Conservation (phyloP, 495 filamentous ascomycete genomes). For the Margaritispora aquatica region DNA sequence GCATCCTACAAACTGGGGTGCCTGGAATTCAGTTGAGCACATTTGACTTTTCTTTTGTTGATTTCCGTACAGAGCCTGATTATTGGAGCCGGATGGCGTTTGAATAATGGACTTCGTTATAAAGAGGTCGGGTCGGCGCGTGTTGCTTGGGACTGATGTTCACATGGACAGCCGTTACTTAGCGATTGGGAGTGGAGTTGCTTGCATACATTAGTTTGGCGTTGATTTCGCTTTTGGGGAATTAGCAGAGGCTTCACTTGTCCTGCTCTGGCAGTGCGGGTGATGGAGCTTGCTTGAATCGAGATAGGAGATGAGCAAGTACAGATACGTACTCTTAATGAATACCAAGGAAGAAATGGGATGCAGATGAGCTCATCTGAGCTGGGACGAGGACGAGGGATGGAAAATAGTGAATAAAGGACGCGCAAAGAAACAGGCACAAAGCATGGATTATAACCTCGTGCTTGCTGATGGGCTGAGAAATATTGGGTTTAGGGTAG, state of each 20-base stretch:
- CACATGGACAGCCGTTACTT: no score
- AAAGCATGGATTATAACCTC: neutral
- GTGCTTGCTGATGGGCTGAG: neutral
- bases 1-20: no score
- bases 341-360: neutral
- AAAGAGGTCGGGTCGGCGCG: neutral
- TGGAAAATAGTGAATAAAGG: neutral
- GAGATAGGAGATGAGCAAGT: neutral
- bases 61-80: no score
- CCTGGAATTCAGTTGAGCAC: neutral
- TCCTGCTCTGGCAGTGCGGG: neutral
- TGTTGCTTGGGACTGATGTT: no score
- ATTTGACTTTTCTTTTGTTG: neutral
- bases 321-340: neutral
- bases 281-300: neutral
- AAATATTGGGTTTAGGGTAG: neutral
- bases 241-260: neutral
- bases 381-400: neutral
- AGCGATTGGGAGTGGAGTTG: no score
- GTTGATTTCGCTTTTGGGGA: slow-evolving; percentile 5
- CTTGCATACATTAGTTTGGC: slow-evolving; percentile 20
- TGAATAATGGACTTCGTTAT: slow-evolving; percentile 1
- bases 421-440: neutral
- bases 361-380: neutral
- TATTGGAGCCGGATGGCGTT: slow-evolving; percentile 11